Conservation (phyloP, 1,284 basidiomycete genomes). For the Rhodotorula sp. region DNA sequence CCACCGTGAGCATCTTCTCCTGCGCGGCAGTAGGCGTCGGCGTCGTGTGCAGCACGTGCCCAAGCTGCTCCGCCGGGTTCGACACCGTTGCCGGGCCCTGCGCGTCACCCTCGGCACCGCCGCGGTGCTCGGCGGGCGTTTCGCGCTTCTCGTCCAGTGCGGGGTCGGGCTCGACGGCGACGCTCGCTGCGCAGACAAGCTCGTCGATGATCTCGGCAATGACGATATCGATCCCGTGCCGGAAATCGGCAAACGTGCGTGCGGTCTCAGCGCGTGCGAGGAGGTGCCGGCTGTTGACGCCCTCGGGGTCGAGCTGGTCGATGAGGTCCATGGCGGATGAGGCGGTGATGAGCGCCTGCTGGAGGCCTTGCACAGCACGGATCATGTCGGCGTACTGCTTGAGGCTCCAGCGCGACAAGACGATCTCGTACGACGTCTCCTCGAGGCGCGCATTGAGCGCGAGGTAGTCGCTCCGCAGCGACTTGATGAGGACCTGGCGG, state of each 20-base stretch:
- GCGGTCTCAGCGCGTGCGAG: constrained; percentile 21
- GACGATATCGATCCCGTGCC: constrained; percentile 35
- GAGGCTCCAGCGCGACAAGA: constrained; percentile 21
- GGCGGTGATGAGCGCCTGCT: constrained; percentile 36
- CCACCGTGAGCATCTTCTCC: constrained; percentile 28
- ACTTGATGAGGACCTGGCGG: constrained; percentile 30
- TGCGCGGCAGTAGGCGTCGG: constrained; percentile 18
- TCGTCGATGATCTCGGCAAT: constrained; percentile 37
- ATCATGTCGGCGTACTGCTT: constrained; percentile 34
- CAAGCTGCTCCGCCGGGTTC: constrained; percentile 6
- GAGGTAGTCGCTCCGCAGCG: constrained; percentile 36
- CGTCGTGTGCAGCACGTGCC: constrained; percentile 15
- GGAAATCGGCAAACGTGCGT: constrained; percentile 25
- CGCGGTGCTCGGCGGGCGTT: background rate
- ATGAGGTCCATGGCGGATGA: constrained; percentile 39
- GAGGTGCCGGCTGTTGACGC: constrained; percentile 30
- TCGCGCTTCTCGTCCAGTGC: background rate
- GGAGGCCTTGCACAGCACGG: constrained; percentile 29
- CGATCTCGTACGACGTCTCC: constrained; percentile 31
- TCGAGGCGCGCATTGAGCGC: constrained; percentile 31
- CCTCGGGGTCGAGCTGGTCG: constrained; percentile 29
- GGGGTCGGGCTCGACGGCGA: background rate
- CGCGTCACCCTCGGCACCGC: background rate
- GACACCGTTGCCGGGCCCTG: background rate
- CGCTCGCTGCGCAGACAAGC: constrained; percentile 6